phyloP scores from a whole-genome alignment of 805 yeast genomes.

The Starmera amethionina region DNA sequence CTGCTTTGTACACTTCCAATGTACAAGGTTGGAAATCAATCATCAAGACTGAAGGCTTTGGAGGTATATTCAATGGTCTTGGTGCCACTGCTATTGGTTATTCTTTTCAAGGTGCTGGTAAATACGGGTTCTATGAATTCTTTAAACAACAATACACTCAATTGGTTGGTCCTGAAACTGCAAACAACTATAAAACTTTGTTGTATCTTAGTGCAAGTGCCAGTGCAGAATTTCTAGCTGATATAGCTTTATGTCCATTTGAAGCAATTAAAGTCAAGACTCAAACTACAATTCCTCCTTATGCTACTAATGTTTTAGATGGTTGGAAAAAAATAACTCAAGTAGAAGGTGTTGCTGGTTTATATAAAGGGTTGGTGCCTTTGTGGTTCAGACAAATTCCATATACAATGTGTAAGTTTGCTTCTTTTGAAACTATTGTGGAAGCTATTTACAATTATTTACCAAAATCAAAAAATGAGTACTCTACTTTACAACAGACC shows the following conservation, averaged over 20 bases:
- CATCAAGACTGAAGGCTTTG: conserved; percentile 60
- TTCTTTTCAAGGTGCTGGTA: conserved; percentile 94
- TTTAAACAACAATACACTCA: conserved; percentile 76
- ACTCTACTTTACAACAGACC: conserved; percentile 70
- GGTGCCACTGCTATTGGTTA: conserved; percentile 93
- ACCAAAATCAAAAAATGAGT: conserved; percentile 65
- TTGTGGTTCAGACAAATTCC: conserved; percentile 96
- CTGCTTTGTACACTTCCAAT: conserved; percentile 64
- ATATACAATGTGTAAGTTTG: conserved; percentile 97
- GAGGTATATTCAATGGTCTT: conserved; percentile 75
- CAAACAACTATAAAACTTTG: conserved; percentile 58
- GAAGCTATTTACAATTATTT: conserved; percentile 64
- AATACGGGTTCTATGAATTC: conserved; percentile 89
- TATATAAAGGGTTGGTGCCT: conserved; percentile 86
- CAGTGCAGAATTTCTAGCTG: conserved; percentile 90
- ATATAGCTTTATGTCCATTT: conserved; percentile 81
- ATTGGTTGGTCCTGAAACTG: conserved; percentile 51
- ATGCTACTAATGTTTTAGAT: conserved; percentile 49
- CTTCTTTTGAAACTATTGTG: conserved; percentile 88
- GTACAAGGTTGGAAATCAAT: conserved; percentile 76
- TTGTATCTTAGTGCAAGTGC: conserved; percentile 82
- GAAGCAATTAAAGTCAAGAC: conserved; percentile 93
- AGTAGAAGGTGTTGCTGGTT: conserved; percentile 59
- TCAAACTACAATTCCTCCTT: conserved; percentile 90
- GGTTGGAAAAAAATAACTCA: conserved; percentile 61